phyloP scores from a whole-genome alignment of 768 basidiomycete genomes.

The Pleurotus platypus region DNA sequence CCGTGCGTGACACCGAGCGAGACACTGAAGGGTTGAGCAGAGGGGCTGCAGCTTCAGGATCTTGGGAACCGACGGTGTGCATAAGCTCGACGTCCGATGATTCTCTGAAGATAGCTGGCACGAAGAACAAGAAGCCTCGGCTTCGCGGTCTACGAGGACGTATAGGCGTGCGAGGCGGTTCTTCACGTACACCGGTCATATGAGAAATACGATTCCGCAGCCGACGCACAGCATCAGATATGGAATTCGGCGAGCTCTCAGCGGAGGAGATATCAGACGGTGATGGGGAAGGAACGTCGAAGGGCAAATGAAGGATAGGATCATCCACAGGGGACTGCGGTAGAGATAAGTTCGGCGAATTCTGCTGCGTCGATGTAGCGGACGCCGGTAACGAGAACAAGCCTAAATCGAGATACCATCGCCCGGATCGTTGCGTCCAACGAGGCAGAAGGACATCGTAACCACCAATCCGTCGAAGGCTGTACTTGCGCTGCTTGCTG shows the following conservation, averaged over 20 bases:
- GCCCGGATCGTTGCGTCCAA: slow-evolving; percentile 63
- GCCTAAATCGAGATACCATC: slow-evolving; percentile 71
- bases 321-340: slow-evolving; percentile 42
- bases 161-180: slow-evolving; percentile 42
- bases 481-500: slow-evolving; percentile 54
- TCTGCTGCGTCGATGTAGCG: slow-evolving; percentile 43
- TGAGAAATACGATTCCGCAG: slow-evolving; percentile 55
- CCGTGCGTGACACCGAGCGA: background rate
- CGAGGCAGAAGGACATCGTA: slow-evolving; percentile 81
- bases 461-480: slow-evolving; percentile 58
- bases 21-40: background rate
- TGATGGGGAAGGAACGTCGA: slow-evolving; percentile 57
- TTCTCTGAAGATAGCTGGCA: slow-evolving; percentile 75
- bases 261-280: slow-evolving; percentile 44
- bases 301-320: slow-evolving; percentile 61
- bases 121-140: slow-evolving; percentile 73
- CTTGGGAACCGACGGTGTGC: slow-evolving; percentile 14
- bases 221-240: slow-evolving; percentile 51
- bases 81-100: slow-evolving; percentile 42
- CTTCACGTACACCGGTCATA: slow-evolving; percentile 37
- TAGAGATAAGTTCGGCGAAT: slow-evolving; percentile 35
- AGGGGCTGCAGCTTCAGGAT: background rate
- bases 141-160: slow-evolving; percentile 45
- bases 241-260: slow-evolving; percentile 35
- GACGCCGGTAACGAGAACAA: slow-evolving; percentile 47